These are phyloP conservation scores for Neoboletus subvelutipes DNA, from an alignment of 768 basidiomycete genomes.

Conservation along the genomic window DNA sequence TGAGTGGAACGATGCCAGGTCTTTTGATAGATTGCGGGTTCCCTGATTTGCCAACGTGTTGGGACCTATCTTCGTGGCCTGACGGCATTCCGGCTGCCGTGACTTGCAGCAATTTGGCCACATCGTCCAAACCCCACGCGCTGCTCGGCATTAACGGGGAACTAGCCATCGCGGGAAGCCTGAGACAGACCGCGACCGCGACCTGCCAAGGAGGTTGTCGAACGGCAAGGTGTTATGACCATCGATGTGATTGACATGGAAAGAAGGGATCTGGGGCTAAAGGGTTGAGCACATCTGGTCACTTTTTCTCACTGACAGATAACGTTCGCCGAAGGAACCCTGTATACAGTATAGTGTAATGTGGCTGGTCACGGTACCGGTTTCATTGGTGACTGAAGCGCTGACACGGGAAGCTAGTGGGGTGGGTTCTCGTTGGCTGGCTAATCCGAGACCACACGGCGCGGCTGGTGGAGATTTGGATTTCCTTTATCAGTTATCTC, in stretches of 20 bases:
- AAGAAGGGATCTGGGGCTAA: background rate
- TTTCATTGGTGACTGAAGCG: conserved; percentile 7
- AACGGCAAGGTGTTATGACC: background rate
- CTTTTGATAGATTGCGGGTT: background rate
- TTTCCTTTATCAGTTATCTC: conserved; percentile 26
- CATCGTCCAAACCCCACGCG: background rate
- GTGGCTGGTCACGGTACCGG: conserved; percentile 9
- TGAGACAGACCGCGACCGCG: background rate
- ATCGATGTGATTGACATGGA: background rate
- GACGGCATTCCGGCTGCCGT: conserved; percentile 7
- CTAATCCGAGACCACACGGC: conserved; percentile 11
- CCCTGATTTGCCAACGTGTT: background rate
- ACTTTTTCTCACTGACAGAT: conserved; percentile 5
- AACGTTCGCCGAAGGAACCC: background rate
- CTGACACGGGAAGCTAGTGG: background rate
- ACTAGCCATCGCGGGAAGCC: background rate
- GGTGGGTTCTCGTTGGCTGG: conserved; percentile 9
- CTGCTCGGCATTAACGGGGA: conserved; percentile 1
- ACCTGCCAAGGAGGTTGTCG: background rate
- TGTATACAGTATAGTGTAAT: background rate
- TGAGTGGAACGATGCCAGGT: background rate
- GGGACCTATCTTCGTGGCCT: background rate
- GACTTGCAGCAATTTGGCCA: background rate
- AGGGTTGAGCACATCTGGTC: background rate
- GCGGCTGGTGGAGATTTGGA: background rate